phyloP scores from a whole-genome alignment of 1,139 yeast species.

The Scheffersomyces titani region DNA sequence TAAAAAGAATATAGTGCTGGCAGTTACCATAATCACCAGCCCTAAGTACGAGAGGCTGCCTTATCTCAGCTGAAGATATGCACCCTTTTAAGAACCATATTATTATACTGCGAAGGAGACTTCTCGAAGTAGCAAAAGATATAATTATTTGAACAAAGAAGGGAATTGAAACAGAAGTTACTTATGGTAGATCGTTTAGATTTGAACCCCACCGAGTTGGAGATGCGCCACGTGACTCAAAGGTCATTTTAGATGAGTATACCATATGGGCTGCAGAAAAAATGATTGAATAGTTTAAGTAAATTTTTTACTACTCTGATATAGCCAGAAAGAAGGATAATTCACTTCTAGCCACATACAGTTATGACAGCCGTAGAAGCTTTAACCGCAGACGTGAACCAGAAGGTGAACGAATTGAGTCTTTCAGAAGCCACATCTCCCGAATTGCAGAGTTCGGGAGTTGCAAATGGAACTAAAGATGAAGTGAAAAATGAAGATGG shows the following conservation, averaged over 20 bases:
- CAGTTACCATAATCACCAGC: too few relatives aligned
- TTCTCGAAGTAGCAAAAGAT: too few relatives aligned
- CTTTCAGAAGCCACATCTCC: neutral
- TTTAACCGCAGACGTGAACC: conserved; percentile 8
- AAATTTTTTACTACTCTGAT: neutral
- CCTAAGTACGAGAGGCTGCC: too few relatives aligned
- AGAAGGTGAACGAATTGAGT: conserved; percentile 7
- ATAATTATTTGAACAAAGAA: too few relatives aligned
- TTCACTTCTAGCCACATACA: neutral
- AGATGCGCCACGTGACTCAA: neutral
- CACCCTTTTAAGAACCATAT: too few relatives aligned
- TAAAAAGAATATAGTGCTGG: too few relatives aligned
- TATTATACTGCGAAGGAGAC: too few relatives aligned
- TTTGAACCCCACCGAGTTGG: too few relatives aligned
- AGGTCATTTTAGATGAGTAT: neutral
- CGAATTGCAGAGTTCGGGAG: neutral
- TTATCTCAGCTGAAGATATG: too few relatives aligned
- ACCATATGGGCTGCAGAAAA: neutral
- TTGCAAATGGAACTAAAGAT: neutral
- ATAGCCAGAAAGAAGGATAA: too few relatives aligned
- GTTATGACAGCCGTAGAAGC: conserved; percentile 5
- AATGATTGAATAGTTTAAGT: neutral
- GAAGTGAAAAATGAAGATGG: conserved; percentile 20
- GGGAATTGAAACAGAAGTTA: too few relatives aligned
- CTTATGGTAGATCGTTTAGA: too few relatives aligned